Evolutionary conservation across 2,329 filamentous ascomycete genomes (phyloP), one percentile per base, ranked within the genome.

Genomic region (Corynespora cassiicola): DNA sequence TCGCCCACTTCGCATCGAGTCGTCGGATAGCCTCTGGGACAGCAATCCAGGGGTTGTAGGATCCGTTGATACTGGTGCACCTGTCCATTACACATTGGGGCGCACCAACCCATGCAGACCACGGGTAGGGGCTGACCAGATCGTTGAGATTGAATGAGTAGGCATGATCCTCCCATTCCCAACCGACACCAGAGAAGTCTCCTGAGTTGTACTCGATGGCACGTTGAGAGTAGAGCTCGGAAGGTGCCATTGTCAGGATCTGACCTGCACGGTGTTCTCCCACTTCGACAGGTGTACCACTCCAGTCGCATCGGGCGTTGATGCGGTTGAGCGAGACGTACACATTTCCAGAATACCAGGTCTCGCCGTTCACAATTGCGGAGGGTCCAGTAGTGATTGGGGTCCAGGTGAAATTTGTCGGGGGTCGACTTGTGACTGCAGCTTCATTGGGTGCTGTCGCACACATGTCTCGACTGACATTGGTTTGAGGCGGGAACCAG

Each of bases 261-360:
- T 40, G 25, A 22, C 50, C 50, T 7, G 25, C 32, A 21, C 48
- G 34, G 4, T 40, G 39, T 28, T 35, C 33, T 7, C 50, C 50
- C 1, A 53, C 50, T 23, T 41, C 36, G 10, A 50, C 41, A 8
- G 31, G 15, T 2, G 27, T 38, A 10, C 46, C 40, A 9, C 43
- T 47, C 50, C 50, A 53, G 18, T 31, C 33, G 27, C 50, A 53
- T n/a, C 36, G 2, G 16, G 39, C 50, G 18, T 33, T 31, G 12
- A 50, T 46, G n/a, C 37, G 31, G 17, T 45, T 39, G 6, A 53
- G 37, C 9, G 50, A 53, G n/a, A 53, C 41, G 20, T 53, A 53
- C 9, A 53, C 39, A 20, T 53, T 53, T 1, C 50, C 50, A 7
- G 50, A 53, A 27, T 39, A 53, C 47, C 40, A 47, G 2, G 49